Evolutionary conservation across 2,329 filamentous ascomycete genomes (phyloP).

Genomic region (Stachybotrys echinatus): DNA sequence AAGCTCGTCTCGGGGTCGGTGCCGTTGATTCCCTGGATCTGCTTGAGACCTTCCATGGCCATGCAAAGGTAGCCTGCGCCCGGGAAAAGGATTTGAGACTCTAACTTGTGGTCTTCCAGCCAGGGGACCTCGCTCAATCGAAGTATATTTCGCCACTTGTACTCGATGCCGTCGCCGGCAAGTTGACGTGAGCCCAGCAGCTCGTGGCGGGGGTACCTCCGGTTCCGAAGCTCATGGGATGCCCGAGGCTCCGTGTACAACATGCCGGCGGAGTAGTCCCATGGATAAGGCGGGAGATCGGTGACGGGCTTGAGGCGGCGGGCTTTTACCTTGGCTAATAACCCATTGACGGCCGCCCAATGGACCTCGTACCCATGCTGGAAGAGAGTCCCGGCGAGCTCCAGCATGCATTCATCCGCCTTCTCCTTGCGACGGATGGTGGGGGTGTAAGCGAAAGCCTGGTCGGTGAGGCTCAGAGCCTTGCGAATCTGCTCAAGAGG

Average conservation of each 20-base stretch:
- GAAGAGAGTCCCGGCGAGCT: neutral
- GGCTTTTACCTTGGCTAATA: neutral
- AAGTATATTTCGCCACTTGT: constrained; percentile 15
- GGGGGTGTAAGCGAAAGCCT: constrained; percentile 4
- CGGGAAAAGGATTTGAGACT: constrained; percentile 35
- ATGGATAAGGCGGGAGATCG: neutral
- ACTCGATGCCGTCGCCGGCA: constrained; percentile 11
- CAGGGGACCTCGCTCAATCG: constrained; percentile 26
- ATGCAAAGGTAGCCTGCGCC: constrained; percentile 25
- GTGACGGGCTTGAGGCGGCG: neutral
- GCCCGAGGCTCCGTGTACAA: neutral
- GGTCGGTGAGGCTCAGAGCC: neutral
- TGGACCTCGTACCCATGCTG: neutral
- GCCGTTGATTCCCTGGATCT: neutral
- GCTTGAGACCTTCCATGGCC: neutral
- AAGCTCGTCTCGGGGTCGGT: neutral
- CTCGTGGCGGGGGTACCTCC: constrained; percentile 7
- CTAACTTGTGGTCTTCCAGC: constrained; percentile 36
- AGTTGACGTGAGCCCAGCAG: constrained; percentile 12
- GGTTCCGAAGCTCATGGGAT: constrained; percentile 1
- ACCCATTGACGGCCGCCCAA: neutral
- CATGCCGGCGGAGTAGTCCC: constrained; percentile 2
- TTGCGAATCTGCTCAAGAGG: constrained; percentile 12
- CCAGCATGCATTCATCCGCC: neutral
- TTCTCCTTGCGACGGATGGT: neutral